Evolutionary conservation across 768 basidiomycete species (phyloP), one percentile per base, ranked within the genome.

Genomic region (Lactifluus piperatus): DNA sequence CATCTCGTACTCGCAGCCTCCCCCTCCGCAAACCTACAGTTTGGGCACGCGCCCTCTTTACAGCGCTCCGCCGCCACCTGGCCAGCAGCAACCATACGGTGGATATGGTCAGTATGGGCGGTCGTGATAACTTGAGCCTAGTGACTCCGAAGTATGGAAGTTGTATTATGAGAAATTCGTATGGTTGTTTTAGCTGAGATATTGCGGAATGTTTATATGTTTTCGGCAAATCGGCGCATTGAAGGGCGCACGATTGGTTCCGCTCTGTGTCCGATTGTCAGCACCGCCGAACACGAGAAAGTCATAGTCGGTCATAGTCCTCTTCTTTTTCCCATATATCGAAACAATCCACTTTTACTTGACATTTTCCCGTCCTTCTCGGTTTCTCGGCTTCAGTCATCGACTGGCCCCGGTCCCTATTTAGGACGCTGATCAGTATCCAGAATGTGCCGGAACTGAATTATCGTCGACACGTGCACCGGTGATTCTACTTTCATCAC

Each of bases 1-100:
- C 10, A 64, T 69, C 58, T 66, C 55, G 16, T 63, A 69, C 36
- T 53, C 56, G 32, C 66, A 66, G 18, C 62, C 70, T 30, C 67
- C 67, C 46, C 37, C 68, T 37, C 54, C 65, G 20, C 64, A 67
- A 43, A 14, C 43, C n/a, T 51, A 64, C 41, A 14, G 30, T n/a
- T 54, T 45, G 30, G 41, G 47, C 29, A 44, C 60, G 32, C 62
- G 37, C 24, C 54, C 47, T 11, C 29, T 26, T 20, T 65, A 63
- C 22, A 39, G 30, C 30, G 34, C 64, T 1, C 43, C 69, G n/a
- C 54, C 68, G 14, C 70, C 62, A 43, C 65, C 63, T 4, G 63
- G 55, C 14, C 72, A 72, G 16, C 71, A 69, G 11, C 66, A 73
- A 30, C 70, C 73, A 18, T 65, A 63, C 34, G 68, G 68, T 0